Evolutionary conservation across 192 early-diverging fungal genomes (phyloP), one percentile per base, ranked within the genome.

Genomic region (Anaeromyces robustus): DNA sequence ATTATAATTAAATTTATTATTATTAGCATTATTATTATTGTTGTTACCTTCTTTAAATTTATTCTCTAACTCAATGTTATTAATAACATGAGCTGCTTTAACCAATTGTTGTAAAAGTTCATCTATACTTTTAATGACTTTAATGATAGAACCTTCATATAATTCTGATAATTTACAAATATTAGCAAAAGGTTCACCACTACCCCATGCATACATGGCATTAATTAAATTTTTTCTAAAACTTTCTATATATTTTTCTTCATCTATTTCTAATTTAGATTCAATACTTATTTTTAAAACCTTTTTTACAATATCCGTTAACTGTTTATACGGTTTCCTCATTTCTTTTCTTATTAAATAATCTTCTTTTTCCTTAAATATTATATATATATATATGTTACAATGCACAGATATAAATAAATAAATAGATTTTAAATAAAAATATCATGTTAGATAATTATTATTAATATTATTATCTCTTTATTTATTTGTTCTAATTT

Each of bases 151-250:
- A 77, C 97, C 97, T 85, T 99, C 97, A 89, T 95, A 97, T 18
- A 95, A 92, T 68, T 94, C 92, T 1, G 96, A 97, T 92, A 97
- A 92, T 82, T 96, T 93, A 85, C 95, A 96, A 82, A 97, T 97
- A 85, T 96, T 94, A 30, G 87, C 88, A 84, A 99, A 99, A 83
- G 93, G 94, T 68, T 94, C 94, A 1, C 96, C 96, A 80, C 93
- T 87, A 29, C 89, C 92, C 97, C 96, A 98, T 1, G 92, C 92
- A 83, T 92, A 96, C 77, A 95, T 94, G 29, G 97, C 95, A 82
- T 96, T 94, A 94, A 99, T 98, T 29, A 99, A 84, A 41, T 95
- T 93, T 5, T 93, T 89, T 7, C 90, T 89, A 87, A 98, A 99
- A 37, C 88, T 89, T 80, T 89, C 84, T 22, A 99, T 88, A 80